These are phyloP conservation scores for Pythium insidiosum DNA, from an alignment of 352 stramenopile species.

Conservation along the genomic window DNA sequence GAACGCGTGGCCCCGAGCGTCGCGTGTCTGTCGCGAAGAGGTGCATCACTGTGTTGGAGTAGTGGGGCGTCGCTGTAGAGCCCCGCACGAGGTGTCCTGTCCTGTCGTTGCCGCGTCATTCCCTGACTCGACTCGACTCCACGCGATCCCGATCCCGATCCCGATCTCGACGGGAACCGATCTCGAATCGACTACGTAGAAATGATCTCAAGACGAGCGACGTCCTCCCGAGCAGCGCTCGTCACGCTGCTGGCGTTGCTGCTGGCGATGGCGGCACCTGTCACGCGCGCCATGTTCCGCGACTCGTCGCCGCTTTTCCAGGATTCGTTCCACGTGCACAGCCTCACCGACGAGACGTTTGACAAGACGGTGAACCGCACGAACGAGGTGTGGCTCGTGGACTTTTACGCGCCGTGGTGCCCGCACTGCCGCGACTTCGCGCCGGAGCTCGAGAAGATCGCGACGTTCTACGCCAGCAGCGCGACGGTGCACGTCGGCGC, in stretches of 20 bases:
- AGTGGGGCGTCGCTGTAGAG: too few species aligned
- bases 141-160: too few species aligned
- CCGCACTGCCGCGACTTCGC: slow-evolving; percentile 76
- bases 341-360: slow-evolving; percentile 28
- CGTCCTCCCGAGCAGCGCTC: too few species aligned
- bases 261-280: neutral
- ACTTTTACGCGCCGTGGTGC: slow-evolving; percentile 85
- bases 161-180: too few species aligned
- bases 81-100: too few species aligned
- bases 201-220: too few species aligned
- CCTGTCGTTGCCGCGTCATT: too few species aligned
- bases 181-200: too few species aligned
- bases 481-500: slow-evolving; percentile 53
- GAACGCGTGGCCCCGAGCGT: too few species aligned
- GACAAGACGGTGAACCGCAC: slow-evolving; percentile 31
- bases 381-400: slow-evolving; percentile 61
- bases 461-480: slow-evolving; percentile 51
- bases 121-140: too few species aligned
- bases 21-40: too few species aligned
- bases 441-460: slow-evolving; percentile 62
- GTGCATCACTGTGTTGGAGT: too few species aligned
- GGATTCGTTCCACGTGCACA: slow-evolving; percentile 54
- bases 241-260: neutral
- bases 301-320: slow-evolving; percentile 56
- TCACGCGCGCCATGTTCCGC: slow-evolving; percentile 18